A percentile compares a stretch with the other conserved stretches of the same genome.
Evolutionary conservation across 192 early-diverging fungal genomes (phyloP).

Genomic region (Phycomyces blakesleeanus): DNA sequence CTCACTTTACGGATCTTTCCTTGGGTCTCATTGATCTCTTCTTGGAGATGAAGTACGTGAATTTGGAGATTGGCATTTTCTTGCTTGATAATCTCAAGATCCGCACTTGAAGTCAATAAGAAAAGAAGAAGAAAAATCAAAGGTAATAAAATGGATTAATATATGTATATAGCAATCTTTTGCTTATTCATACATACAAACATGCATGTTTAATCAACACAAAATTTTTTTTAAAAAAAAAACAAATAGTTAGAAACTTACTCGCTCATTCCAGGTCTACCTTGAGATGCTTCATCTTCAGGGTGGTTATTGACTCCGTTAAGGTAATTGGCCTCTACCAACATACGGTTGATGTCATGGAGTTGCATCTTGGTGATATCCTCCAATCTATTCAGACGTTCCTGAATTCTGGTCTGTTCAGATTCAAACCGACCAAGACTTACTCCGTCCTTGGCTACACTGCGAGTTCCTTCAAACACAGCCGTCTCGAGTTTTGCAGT

Average conservation of each 20-base stretch:
- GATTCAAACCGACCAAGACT: constrained; percentile 23
- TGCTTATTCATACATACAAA: too few relatives aligned
- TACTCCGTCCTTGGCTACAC: constrained; percentile 36
- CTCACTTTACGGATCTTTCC: constrained; percentile 32
- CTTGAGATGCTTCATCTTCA: constrained; percentile 44
- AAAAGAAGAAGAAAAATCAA: too few relatives aligned
- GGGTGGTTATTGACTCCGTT: constrained; percentile 43
- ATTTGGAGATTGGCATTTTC: constrained; percentile 46
- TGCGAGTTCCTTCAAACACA: constrained; percentile 24
- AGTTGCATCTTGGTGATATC: constrained; percentile 41
- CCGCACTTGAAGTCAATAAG: constrained; percentile 28
- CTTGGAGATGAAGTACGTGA: constrained; percentile 38
- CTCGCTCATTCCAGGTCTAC: constrained; percentile 42
- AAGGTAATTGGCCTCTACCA: constrained; percentile 56
- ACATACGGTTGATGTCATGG: constrained; percentile 49
- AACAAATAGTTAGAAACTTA: too few relatives aligned
- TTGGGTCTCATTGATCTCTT: constrained; percentile 30
- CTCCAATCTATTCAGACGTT: constrained; percentile 34
- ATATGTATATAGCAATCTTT: too few relatives aligned
- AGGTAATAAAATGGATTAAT: too few relatives aligned
- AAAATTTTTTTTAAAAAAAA: too few relatives aligned
- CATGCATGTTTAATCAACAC: too few relatives aligned
- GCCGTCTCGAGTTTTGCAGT: constrained; percentile 20
- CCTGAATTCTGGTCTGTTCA: constrained; percentile 19
- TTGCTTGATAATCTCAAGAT: constrained; percentile 51